Evolutionary conservation across 2,329 filamentous ascomycete species (phyloP), one percentile per base, ranked within the genome.

Genomic region (Colletotrichum ledebouriae): DNA sequence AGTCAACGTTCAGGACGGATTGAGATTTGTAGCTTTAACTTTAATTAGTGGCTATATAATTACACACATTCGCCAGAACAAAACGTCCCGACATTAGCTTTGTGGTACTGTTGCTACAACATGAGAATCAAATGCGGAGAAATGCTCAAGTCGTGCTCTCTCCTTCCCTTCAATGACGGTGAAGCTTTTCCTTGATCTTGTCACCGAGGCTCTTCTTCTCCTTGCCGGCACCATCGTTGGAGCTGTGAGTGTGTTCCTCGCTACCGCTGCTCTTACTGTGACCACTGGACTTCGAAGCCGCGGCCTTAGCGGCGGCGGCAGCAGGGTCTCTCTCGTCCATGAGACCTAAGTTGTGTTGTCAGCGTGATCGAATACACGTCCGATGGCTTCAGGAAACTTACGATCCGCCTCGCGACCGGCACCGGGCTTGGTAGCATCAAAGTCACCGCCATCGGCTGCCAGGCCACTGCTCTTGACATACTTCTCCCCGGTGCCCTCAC

Each of bases 101-200:
- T 9, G 29, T 29, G 9, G 15, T 15, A 29, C 33, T 63, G 22
- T 50, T 58, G 52, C 15, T 42, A 58, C 17, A 59, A 44, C 44
- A 29, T 29, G 7, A 29, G 29, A 9, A 29, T 29, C 2, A 7
- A 7, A 6, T 29, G 7, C 29, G 29, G 6, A 29, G 29, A 2
- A 29, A 7, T 29, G 29, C 29, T 7, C 7, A 29, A 6, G 29
- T 29, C 29, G 37, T 56, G 63, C 13, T 49, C 7, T 34, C 5
- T 7, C 17, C 9, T 3, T 5, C 6, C 6, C 12, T 13, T 72
- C 74, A 82, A 73, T 83, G 79, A 64, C 79, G 79, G 78, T 91
- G 89, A 67, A 92, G 79, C 82, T 92, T 92, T 63, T 86, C 85
- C 85, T 92, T 92, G 78, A 92, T 86, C 81, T 90, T 90, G 65